Percentiles rank a stretch among this genome's conserved stretches.
phyloP scores from a whole-genome alignment of 2,329 filamentous ascomycete species.

The Botrytis fabae region DNA sequence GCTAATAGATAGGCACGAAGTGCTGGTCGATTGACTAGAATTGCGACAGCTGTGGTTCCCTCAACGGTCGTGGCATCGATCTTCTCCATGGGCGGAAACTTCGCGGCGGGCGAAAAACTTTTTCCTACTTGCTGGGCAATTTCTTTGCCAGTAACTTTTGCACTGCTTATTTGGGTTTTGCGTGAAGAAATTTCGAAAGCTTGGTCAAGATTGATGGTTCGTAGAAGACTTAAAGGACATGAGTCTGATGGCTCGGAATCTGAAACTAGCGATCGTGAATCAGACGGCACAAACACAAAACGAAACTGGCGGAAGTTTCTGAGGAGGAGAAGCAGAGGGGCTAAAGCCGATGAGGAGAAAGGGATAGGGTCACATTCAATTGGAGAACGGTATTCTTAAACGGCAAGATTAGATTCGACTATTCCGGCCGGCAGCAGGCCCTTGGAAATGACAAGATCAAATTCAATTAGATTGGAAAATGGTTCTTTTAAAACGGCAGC shows the following conservation, averaged over 20 bases:
- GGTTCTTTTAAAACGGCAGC: neutral
- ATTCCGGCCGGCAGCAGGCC: neutral
- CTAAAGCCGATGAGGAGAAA: neutral
- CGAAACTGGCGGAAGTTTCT: neutral
- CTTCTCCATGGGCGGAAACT: neutral
- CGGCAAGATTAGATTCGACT: neutral
- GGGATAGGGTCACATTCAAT: neutral
- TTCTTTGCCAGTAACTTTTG: neutral
- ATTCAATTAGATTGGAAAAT: neutral
- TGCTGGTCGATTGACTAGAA: neutral
- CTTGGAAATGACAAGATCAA: neutral
- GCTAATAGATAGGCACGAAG: neutral
- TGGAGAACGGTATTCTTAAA: neutral
- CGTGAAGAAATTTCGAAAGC: neutral
- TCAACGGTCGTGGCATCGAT: neutral
- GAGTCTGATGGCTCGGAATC: neutral
- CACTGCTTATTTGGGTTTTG: neutral
- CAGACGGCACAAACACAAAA: fast-evolving
- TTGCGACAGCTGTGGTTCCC: neutral
- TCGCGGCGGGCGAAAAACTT: neutral
- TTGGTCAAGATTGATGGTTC: neutral
- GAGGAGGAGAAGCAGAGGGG: neutral
- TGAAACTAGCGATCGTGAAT: neutral
- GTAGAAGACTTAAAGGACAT: neutral
- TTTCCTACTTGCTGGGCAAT: neutral